These are phyloP conservation scores for Sordariomycetes sp. DNA, from an alignment of 2,329 filamentous ascomycete genomes.

Conservation along the genomic window DNA sequence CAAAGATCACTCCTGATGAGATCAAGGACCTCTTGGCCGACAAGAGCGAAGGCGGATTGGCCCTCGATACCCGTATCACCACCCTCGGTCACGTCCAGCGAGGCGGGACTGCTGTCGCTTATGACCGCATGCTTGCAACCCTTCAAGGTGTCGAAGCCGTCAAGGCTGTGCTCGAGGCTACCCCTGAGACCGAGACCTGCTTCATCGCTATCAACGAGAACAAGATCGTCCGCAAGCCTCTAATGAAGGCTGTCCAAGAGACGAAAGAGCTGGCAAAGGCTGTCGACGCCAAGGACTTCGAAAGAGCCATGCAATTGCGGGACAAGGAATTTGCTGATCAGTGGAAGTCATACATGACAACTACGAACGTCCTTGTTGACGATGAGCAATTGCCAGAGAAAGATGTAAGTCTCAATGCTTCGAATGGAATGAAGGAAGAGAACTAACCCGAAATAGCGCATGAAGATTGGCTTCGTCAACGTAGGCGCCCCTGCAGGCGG, in stretches of 20 bases:
- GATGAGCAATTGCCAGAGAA: constrained; percentile 56
- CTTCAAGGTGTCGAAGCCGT: constrained; percentile 92
- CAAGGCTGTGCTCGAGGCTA: constrained; percentile 81
- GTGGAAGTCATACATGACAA: constrained; percentile 83
- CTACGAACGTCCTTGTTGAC: constrained; percentile 71
- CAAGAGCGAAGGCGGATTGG: constrained; percentile 54
- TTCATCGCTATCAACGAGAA: constrained; percentile 97
- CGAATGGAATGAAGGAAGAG: neutral
- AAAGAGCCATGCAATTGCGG: constrained; percentile 75
- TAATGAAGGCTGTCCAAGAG: constrained; percentile 80
- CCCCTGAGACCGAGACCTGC: constrained; percentile 79
- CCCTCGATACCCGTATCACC: constrained; percentile 86
- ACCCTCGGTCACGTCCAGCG: constrained; percentile 96
- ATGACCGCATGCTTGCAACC: constrained; percentile 88
- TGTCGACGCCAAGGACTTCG: constrained; percentile 80
- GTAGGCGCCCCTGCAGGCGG: constrained; percentile 94
- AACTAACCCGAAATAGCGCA: constrained; percentile 46
- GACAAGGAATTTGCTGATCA: constrained; percentile 94
- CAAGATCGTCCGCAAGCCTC: constrained; percentile 84
- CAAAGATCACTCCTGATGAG: constrained; percentile 70
- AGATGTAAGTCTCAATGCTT: constrained; percentile 43
- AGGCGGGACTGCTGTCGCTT: constrained; percentile 84
- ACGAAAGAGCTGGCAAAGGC: constrained; percentile 78
- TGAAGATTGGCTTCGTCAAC: constrained; percentile 93
- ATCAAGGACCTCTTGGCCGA: constrained; percentile 85